phyloP scores from a whole-genome alignment of 2,329 filamentous ascomycete genomes.

The Trichothecium roseum region DNA sequence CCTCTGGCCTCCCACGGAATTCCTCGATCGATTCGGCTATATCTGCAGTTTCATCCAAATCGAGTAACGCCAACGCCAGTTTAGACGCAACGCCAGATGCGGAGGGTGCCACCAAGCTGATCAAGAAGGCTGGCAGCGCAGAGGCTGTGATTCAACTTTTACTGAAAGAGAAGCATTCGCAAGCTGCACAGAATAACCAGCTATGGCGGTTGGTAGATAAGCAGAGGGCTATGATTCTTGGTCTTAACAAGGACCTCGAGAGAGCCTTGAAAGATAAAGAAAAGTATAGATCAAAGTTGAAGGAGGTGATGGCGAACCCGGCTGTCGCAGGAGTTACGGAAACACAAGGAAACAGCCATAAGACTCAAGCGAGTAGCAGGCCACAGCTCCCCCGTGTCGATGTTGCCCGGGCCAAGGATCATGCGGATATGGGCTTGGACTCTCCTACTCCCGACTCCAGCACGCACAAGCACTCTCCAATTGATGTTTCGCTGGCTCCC shows the following conservation, averaged over 20 bases:
- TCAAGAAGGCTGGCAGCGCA: constrained; percentile 76
- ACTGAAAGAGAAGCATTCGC: constrained; percentile 82
- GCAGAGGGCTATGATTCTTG: constrained; percentile 85
- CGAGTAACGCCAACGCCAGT: constrained; percentile 42
- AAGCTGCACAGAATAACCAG: constrained; percentile 81
- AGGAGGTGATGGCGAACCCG: constrained; percentile 51
- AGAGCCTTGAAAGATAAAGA: constrained; percentile 89
- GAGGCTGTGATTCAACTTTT: constrained; percentile 84
- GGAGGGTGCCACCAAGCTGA: constrained; percentile 69
- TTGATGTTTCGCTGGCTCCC: constrained; percentile 47
- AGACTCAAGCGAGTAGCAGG: background rate
- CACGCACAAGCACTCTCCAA: constrained; percentile 44
- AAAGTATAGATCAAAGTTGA: constrained; percentile 80
- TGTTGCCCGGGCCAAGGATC: constrained; percentile 6
- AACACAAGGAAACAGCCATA: background rate
- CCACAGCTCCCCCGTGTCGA: constrained; percentile 9
- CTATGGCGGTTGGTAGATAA: constrained; percentile 95
- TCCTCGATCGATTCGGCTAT: constrained; percentile 92
- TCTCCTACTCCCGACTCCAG: constrained; percentile 42
- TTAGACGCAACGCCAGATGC: constrained; percentile 48
- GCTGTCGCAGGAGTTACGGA: constrained; percentile 19
- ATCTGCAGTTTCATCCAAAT: constrained; percentile 59
- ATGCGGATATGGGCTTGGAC: constrained; percentile 17
- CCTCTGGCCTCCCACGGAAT: constrained; percentile 49
- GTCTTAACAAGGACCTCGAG: constrained; percentile 90